Conservation (phyloP, 2,329 filamentous ascomycete genomes). For the Aspergillus sclerotialis region DNA sequence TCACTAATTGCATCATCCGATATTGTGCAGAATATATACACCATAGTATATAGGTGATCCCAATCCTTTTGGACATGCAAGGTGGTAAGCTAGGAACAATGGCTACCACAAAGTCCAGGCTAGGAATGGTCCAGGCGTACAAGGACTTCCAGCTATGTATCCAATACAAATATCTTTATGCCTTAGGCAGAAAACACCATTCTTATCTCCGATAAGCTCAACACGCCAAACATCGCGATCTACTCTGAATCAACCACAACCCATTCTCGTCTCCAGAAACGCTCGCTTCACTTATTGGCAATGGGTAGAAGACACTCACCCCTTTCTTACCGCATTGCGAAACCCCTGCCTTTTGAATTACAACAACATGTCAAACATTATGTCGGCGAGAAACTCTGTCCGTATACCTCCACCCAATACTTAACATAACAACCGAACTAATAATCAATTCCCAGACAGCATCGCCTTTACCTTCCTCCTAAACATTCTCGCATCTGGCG, state of each 20-base stretch:
- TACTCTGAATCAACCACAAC: too few relatives aligned
- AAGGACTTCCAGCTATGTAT: too few relatives aligned
- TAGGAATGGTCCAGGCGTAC: too few relatives aligned
- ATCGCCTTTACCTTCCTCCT: constrained; percentile 59
- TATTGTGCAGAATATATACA: too few relatives aligned
- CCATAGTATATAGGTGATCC: too few relatives aligned
- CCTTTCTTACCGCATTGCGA: constrained; percentile 46
- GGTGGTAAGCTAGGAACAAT: too few relatives aligned
- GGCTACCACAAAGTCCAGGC: too few relatives aligned
- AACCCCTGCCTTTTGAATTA: constrained; percentile 55
- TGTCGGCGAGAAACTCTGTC: constrained; percentile 68
- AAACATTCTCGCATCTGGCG: constrained; percentile 27
- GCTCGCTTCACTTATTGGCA: not conserved
- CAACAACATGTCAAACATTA: constrained; percentile 63
- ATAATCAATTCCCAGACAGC: constrained; percentile 35
- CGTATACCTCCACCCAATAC: constrained; percentile 15
- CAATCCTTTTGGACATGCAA: too few relatives aligned
- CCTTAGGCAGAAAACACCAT: too few relatives aligned
- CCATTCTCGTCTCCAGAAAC: not conserved
- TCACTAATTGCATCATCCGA: too few relatives aligned
- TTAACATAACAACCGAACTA: constrained; percentile 4
- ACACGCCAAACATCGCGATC: not conserved
- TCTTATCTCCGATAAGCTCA: not conserved
- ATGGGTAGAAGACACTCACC: too few relatives aligned
- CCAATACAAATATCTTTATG: too few relatives aligned